Percentiles rank a stretch among this genome's conserved stretches.
These are phyloP conservation scores for Dianthus caryophyllus DNA, from an alignment of 148 eudicot genomes.

Conservation along the genomic window DNA sequence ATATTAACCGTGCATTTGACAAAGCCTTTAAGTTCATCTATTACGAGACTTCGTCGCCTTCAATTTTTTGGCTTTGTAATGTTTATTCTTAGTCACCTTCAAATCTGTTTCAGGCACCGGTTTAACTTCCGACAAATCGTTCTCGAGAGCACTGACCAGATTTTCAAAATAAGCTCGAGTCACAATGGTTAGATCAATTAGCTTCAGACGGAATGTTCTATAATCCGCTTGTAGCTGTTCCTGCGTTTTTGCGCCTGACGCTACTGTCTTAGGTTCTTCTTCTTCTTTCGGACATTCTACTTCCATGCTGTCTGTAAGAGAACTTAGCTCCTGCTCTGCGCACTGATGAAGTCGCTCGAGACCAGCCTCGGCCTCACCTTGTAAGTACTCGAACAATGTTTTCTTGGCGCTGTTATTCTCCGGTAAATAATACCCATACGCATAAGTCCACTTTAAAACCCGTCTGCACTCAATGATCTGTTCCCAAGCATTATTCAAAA, in stretches of 20 bases:
- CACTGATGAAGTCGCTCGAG: slow-evolving; percentile 70
- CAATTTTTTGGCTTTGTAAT: neutral
- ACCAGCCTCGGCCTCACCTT: slow-evolving; percentile 62
- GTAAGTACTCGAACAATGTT: slow-evolving; percentile 52
- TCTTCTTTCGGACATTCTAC: neutral
- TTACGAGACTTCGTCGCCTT: too few species aligned
- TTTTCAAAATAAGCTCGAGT: slow-evolving; percentile 61
- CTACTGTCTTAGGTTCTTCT: neutral
- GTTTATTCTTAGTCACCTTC: neutral
- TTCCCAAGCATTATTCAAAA: slow-evolving; percentile 60
- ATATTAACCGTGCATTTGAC: too few species aligned
- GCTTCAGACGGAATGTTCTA: slow-evolving; percentile 32
- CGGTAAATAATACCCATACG: slow-evolving; percentile 53
- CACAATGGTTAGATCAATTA: slow-evolving; percentile 44
- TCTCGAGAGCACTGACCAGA: slow-evolving; percentile 57
- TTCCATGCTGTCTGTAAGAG: slow-evolving; percentile 22
- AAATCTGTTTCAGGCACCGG: slow-evolving; percentile 15
- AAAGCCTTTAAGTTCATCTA: too few species aligned
- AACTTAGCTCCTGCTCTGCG: slow-evolving; percentile 54
- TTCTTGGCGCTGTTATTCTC: slow-evolving; percentile 42
- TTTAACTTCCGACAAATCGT: slow-evolving; percentile 49
- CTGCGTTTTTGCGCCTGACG: neutral
- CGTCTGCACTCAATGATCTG: slow-evolving; percentile 74
- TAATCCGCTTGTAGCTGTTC: slow-evolving; percentile 19
- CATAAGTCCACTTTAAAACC: slow-evolving; percentile 71